These are phyloP conservation scores for Parathielavia appendiculata DNA, from an alignment of 495 filamentous ascomycete genomes.

Conservation along the genomic window DNA sequence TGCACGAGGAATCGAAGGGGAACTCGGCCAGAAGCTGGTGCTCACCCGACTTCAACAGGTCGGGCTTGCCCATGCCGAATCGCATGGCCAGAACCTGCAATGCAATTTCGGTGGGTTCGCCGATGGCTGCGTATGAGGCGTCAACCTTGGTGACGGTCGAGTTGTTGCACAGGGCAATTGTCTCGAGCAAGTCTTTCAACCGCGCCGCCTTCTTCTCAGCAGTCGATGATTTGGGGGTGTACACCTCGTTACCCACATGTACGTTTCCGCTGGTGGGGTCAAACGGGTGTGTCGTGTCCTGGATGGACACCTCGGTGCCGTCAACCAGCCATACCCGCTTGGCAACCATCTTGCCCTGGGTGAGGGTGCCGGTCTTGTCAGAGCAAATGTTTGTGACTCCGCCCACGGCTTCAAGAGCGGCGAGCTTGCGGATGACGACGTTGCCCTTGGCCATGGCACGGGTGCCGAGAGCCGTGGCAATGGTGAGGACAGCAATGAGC, in stretches of 20 bases:
- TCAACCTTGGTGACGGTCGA: conserved; percentile 35
- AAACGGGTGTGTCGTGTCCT: conserved; percentile 51
- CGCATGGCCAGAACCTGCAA: conserved; percentile 72
- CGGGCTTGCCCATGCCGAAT: conserved; percentile 57
- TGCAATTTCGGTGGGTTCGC: conserved; percentile 83
- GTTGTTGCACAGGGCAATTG: conserved; percentile 41
- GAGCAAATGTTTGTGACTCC: conserved; percentile 86
- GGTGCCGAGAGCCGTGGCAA: conserved; percentile 71
- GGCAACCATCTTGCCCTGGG: conserved; percentile 69
- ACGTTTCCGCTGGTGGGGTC: conserved; percentile 30
- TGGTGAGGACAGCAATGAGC: conserved; percentile 64
- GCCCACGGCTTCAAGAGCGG: conserved; percentile 75
- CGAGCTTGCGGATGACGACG: conserved; percentile 68
- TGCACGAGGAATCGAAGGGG: conserved; percentile 75
- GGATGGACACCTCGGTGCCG: conserved; percentile 50
- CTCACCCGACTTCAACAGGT: conserved; percentile 43
- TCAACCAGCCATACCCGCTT: conserved; percentile 73
- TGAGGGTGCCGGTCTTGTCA: conserved; percentile 82
- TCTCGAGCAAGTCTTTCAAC: conserved; percentile 26
- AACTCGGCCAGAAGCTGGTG: conserved; percentile 60
- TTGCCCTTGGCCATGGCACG: conserved; percentile 70
- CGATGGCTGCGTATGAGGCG: conserved; percentile 50
- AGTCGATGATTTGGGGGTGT: not conserved
- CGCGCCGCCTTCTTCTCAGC: conserved; percentile 14
- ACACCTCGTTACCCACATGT: conserved; percentile 14